A percentile compares a stretch with the other conserved stretches of the same genome.
Evolutionary conservation across 805 yeast species (phyloP).

Genomic region (Saccharomycopsis babjevae): DNA sequence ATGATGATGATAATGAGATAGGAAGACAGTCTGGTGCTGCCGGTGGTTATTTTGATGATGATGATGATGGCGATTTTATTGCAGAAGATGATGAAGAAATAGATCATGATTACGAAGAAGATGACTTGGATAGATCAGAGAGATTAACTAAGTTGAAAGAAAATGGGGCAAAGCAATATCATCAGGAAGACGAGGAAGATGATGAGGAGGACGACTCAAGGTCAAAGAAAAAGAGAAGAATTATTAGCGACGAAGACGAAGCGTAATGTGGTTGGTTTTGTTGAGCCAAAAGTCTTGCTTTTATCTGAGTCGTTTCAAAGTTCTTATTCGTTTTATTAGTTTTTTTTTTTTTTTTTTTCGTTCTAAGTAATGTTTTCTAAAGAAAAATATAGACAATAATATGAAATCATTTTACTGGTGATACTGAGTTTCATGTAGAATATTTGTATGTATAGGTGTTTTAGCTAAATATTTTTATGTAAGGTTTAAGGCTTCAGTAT

Average conservation of each 20-base stretch:
- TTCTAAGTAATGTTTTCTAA: no score
- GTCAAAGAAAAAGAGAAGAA: constrained; percentile 15
- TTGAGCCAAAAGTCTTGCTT: neutral
- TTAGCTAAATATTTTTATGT: no score
- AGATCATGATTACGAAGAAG: constrained; percentile 19
- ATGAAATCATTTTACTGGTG: no score
- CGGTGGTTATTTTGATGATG: constrained; percentile 17
- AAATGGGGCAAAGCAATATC: constrained; percentile 8
- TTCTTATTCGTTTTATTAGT: neutral
- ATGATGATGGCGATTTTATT: constrained; percentile 19
- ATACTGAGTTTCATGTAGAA: no score
- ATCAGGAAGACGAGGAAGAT: constrained; percentile 2
- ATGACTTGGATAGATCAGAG: constrained; percentile 21
- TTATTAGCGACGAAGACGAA: constrained; percentile 17
- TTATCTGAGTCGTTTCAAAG: neutral
- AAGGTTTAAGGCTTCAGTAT: no score
- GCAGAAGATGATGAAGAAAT: constrained; percentile 19
- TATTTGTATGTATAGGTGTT: no score
- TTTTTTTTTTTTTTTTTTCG: no score
- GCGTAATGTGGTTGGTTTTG: neutral
- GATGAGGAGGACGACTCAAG: constrained; percentile 13
- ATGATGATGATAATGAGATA: constrained; percentile 13
- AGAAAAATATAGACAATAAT: no score
- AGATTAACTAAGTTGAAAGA: constrained; percentile 15
- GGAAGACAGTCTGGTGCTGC: constrained; percentile 1